A percentile compares a stretch with the other conserved stretches of the same genome.
Conservation (phyloP, 345 rosid species). For the Melaleuca quinquenervia region DNA sequence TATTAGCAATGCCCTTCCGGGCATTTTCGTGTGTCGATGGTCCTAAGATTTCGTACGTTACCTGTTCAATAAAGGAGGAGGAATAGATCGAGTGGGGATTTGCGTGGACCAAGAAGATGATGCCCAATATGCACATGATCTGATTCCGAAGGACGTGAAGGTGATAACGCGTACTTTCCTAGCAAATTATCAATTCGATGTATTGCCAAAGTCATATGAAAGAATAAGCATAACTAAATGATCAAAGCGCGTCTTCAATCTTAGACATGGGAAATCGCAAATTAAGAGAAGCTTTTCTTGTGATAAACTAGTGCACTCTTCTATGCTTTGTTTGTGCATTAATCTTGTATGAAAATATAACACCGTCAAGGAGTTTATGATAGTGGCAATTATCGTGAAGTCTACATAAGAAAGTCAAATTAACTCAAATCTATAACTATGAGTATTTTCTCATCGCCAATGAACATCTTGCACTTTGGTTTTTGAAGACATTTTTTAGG, state of each 20-base stretch:
- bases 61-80: not conserved
- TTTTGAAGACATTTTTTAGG: not conserved
- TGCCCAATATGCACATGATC: not conserved
- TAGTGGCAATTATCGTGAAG: not conserved
- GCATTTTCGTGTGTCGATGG: not conserved
- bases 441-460: not conserved
- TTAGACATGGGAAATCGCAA: not conserved
- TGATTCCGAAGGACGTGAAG: not conserved
- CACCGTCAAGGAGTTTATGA: not conserved
- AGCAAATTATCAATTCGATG: not conserved
- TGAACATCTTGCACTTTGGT: not conserved
- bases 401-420: not conserved
- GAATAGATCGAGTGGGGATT: not conserved
- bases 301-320: not conserved
- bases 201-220: not conserved
- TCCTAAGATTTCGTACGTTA: not conserved
- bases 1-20: not conserved
- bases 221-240: not conserved
- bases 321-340: not conserved
- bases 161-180: not conserved
- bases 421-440: not conserved
- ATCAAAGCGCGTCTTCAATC: not conserved
- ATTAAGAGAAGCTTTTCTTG: not conserved
- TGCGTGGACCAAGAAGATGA: not conserved
- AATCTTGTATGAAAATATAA: not conserved